Percentiles rank a stretch among this genome's conserved stretches.
Evolutionary conservation across 768 basidiomycete genomes (phyloP).

Genomic region (Fistulinella prunicolor): DNA sequence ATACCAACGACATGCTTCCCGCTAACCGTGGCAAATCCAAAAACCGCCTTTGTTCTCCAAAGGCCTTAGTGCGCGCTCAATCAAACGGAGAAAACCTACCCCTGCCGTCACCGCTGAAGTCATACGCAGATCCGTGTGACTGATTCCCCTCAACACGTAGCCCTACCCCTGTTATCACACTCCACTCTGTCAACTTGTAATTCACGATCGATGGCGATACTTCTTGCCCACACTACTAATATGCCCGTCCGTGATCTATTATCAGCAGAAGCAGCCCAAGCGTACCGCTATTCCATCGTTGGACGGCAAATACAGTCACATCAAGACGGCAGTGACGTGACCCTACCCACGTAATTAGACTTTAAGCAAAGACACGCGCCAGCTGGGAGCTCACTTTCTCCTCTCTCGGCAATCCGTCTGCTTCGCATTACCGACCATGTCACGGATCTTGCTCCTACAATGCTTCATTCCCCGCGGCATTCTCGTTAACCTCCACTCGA

Average conservation of each 20-base stretch:
- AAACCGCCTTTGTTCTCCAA: slow-evolving; percentile 13
- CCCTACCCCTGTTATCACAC: slow-evolving; percentile 22
- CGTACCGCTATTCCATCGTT: slow-evolving; percentile 7
- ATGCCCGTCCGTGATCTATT: slow-evolving; percentile 15
- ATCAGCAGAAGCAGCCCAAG: slow-evolving; percentile 13
- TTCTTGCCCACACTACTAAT: slow-evolving; percentile 10
- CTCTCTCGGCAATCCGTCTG: slow-evolving; percentile 16
- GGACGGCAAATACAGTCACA: slow-evolving; percentile 16
- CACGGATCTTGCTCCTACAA: slow-evolving; percentile 24
- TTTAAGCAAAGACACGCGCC: slow-evolving; percentile 36
- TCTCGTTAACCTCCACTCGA: slow-evolving; percentile 18
- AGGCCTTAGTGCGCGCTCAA: slow-evolving; percentile 25
- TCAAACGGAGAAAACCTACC: slow-evolving; percentile 12
- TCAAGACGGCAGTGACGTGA: slow-evolving; percentile 33
- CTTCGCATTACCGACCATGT: slow-evolving; percentile 14
- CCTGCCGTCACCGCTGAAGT: slow-evolving; percentile 29
- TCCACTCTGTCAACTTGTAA: slow-evolving; percentile 13
- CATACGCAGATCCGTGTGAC: slow-evolving; percentile 33
- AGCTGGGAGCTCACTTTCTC: slow-evolving; percentile 17
- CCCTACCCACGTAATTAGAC: slow-evolving; percentile 34
- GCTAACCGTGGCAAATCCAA: slow-evolving; percentile 9
- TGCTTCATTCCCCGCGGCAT: slow-evolving; percentile 33
- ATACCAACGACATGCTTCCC: neutral
- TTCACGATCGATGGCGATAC: slow-evolving; percentile 20
- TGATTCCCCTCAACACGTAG: slow-evolving; percentile 8